A percentile compares a stretch with the other conserved stretches of the same genome.
Conservation (phyloP, 1,284 basidiomycete genomes). For the Pseudozyma hubeiensis region DNA sequence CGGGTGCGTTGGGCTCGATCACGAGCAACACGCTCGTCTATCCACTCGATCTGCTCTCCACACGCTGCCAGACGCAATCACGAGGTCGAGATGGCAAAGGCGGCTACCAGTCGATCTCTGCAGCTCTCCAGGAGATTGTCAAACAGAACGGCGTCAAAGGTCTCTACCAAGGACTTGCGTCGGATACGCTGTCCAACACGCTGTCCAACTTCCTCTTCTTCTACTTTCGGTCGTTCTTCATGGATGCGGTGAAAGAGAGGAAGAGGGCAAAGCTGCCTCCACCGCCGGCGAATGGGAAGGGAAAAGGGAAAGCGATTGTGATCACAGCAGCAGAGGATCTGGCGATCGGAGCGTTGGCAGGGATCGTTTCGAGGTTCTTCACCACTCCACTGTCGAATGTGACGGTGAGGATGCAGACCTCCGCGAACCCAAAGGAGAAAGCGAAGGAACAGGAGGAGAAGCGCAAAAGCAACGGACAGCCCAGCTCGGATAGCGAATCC, state of each 20-base stretch:
- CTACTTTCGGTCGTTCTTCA: conserved; percentile 58
- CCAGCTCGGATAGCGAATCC: conserved; percentile 51
- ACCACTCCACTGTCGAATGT: conserved; percentile 72
- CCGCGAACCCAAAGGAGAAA: conserved; percentile 45
- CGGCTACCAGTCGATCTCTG: conserved; percentile 40
- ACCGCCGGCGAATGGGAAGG: conserved; percentile 10
- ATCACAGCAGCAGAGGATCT: conserved; percentile 70
- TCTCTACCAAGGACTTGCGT: conserved; percentile 68
- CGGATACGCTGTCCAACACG: conserved; percentile 70
- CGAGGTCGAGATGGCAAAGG: conserved; percentile 38
- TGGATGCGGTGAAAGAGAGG: conserved; percentile 33
- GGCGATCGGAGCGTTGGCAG: conserved; percentile 70
- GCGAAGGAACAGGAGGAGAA: conserved; percentile 14
- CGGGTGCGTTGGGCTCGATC: conserved; percentile 70
- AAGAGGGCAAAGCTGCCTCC: conserved; percentile 30
- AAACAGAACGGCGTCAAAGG: conserved; percentile 50
- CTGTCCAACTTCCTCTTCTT: conserved; percentile 68
- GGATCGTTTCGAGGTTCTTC: conserved; percentile 70
- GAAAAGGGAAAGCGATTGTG: conserved; percentile 33
- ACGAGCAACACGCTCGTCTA: conserved; percentile 71
- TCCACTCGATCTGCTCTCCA: conserved; percentile 71
- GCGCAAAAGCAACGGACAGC: conserved; percentile 4
- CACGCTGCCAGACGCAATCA: conserved; percentile 68
- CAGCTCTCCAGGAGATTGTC: conserved; percentile 51
- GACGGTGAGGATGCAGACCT: conserved; percentile 71